Base-by-base conservation (phyloP, 352 stramenopile species). In the Pythium myriotylum region DNA sequence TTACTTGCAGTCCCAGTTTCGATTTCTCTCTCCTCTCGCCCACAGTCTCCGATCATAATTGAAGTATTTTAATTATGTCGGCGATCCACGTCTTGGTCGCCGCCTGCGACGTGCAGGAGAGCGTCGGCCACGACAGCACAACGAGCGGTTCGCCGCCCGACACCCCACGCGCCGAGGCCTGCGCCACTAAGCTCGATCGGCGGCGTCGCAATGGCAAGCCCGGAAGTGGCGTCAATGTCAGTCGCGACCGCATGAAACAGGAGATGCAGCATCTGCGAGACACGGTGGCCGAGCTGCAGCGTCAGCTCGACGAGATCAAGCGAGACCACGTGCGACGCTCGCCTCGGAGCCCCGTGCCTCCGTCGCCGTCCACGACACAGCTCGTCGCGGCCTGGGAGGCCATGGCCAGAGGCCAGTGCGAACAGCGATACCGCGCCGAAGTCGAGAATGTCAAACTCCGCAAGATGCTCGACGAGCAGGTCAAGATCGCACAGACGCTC, bases 361-460 rank as follows among this genome's bases (percentile, higher is more conserved):
- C 27, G 12, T 37, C 40, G 9, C 60, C 33, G 14, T 50, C n/a
- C 12, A 13, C 46, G 2, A 48, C 81, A 55, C 83, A 72, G 46
- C 76, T 89, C 43, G 54, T 72, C 22, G 71, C 77, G 19, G 47
- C 48, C n/a, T 70, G 63, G 63, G 63, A 66, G 32, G 20, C 42
- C 12, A 41, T 70, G 42, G 63, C 63, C 20, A 32, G 40, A 14
- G 43, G 63, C 39, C 63, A 70, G 41, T 70, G 58, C 41, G 50
- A 57, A 46, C 55, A 70, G 33, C 63, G 63, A 6, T 62, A 68
- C 29, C 52, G 83, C 47, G 68, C 76, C 1, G 74, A 90, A 47
- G 54, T 77, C 16, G 80, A 90, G 70, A 90, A 90, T 46, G 69
- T 74, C 29, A 70, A 77, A n/a, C 66, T 89, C 1, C 80, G 81